Evolutionary conservation across 805 yeast genomes (phyloP).

Genomic region (Ogataea degrootiae): DNA sequence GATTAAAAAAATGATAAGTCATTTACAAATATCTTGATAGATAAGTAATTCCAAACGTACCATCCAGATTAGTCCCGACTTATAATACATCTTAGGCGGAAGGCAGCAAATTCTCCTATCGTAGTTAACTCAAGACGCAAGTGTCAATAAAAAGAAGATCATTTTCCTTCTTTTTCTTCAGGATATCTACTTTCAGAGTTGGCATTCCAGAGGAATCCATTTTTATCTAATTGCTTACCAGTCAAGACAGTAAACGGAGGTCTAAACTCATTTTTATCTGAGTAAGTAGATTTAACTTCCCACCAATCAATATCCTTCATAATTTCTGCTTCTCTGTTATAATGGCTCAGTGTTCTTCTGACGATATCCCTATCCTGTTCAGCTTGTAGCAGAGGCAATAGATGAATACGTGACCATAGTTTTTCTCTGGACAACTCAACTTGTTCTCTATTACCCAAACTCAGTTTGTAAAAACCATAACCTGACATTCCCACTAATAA

Average conservation of each 20-base stretch:
- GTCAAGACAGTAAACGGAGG: slow-evolving; percentile 33
- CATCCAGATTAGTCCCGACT: too few relatives aligned
- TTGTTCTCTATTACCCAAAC: slow-evolving; percentile 68
- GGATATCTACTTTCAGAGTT: slow-evolving; percentile 29
- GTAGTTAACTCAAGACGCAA: too few relatives aligned
- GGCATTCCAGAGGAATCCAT: slow-evolving; percentile 24
- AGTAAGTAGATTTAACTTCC: slow-evolving; percentile 44
- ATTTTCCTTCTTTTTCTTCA: slow-evolving; percentile 3
- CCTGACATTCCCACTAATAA: slow-evolving; percentile 59
- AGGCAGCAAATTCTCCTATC: too few relatives aligned
- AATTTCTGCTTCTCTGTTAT: slow-evolving; percentile 63
- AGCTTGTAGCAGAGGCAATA: slow-evolving; percentile 71
- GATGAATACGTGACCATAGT: slow-evolving; percentile 69
- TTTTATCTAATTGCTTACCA: slow-evolving; percentile 32
- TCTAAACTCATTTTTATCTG: slow-evolving; percentile 30
- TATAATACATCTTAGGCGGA: too few relatives aligned
- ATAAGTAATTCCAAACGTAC: too few relatives aligned
- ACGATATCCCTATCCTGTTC: slow-evolving; percentile 78
- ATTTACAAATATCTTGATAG: too few relatives aligned
- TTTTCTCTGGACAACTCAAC: slow-evolving; percentile 72
- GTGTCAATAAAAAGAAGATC: not conserved
- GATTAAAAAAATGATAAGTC: too few relatives aligned
- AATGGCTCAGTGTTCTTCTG: slow-evolving; percentile 62
- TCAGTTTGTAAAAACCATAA: slow-evolving; percentile 66
- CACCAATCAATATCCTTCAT: slow-evolving; percentile 61